Evolutionary conservation across 1,284 basidiomycete genomes (phyloP), one percentile per base, ranked within the genome.

Genomic region (Sanghuangporus baumii): DNA sequence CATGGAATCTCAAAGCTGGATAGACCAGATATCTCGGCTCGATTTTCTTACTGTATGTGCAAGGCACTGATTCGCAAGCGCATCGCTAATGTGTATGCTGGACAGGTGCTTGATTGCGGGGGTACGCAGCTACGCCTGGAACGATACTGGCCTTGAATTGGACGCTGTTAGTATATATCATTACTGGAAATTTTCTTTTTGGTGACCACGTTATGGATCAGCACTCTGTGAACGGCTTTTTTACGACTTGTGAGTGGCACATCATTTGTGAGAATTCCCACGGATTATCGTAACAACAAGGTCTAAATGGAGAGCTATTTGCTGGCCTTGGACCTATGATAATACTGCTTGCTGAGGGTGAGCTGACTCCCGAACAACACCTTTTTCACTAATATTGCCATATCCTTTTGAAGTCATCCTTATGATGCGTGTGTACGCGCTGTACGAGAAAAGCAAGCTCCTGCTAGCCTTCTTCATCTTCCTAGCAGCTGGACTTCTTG

Each of bases 361-460:
- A 23, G 38, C 37, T 11, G 38, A 40, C 34, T 8, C 4, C 34
- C 20, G n/a, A 23, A 23, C 37, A 31, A 2, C 14, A n/a, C 41
- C 14, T 9, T 4, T 38, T 6, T 0, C 9, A n/a, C 14, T 34
- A 8, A 43, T 34, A 60, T 5, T 16, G 4, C 11, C 18, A 20
- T 11, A 4, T 50, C 20, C 11, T n/a, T 40, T 20, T 12, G 18
- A 16, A 60, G 59, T 60, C 9, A 60, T 60, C 9, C 50, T 60
- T 23, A 34, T 43, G 23, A 60, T 60, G 59, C 59, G 54, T 7
- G 60, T 57, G 2, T 61, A 57, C 41, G 54, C 60, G 40, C 31
- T 61, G 12, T 61, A 61, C 55, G 41, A 55, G 20, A 57, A 31
- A n/a, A 48, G 4, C 31, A 61, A 61, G 37, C 23, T 31, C 16